Evolutionary conservation across 2,329 filamentous ascomycete genomes (phyloP), one percentile per base, ranked within the genome.

Genomic region (Pyrenochaeta sp.): DNA sequence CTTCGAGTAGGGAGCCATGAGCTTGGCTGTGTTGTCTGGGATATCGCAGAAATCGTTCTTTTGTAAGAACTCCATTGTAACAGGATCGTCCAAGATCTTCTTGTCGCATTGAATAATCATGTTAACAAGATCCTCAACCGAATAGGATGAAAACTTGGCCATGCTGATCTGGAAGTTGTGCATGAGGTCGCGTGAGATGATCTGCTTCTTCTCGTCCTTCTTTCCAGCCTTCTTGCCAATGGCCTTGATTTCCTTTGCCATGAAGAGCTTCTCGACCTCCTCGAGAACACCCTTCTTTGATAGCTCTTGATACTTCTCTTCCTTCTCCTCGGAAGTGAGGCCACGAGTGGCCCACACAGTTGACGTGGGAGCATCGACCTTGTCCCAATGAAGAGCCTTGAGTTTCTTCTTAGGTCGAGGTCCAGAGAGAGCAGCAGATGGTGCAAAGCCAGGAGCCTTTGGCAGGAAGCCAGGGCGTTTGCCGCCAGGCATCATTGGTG

Each of bases 361-460:
- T 45, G 92, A 90, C 73, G 95, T 87, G 18, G 92, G 91, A 47
- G 90, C 86, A 77, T 99, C 95, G 49, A 99, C 92, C 82, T 98
- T 98, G 79, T 99, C 95, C 94, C 95, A 98, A 80, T 99, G 95
- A 64, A 99, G 84, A 54, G 94, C 94, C 86, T 99, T 99, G 77
- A 99, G 91, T 83, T 98, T 99, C 87, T 97, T 98, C 85, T 97
- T 98, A 18, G 95, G 92, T 66, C 94, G 84, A 46, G 92, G 91
- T 56, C 92, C 90, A 31, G 91, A 89, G 67, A 96, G 79, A 37
- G 89, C 87, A 63, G 91, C 82, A 7, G 86, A 84, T 18, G 86
- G 78, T 12, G 83, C 71, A 51, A 81, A 81, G 29, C 83, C 81
- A 61, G 61, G 56, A 21, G 86, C 82, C 60, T 88, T 85, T 42